Evolutionary conservation across 768 basidiomycete genomes (phyloP).

Genomic region (Scleroderma bovista): DNA sequence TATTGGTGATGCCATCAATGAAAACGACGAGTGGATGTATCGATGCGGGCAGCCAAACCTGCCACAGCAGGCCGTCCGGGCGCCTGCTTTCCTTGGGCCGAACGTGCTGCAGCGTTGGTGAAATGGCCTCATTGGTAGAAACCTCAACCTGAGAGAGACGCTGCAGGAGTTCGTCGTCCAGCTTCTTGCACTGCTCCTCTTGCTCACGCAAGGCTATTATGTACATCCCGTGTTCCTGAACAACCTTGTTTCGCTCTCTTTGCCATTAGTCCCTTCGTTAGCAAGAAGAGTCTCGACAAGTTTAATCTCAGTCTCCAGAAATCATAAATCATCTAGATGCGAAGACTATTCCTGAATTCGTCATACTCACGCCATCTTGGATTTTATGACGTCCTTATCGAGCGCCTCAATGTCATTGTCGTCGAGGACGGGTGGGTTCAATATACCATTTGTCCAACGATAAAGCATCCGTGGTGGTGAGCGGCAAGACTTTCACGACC

Average conservation of each 20-base stretch:
- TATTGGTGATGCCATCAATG: no score
- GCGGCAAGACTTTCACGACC: slow-evolving; percentile 21
- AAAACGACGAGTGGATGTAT: no score
- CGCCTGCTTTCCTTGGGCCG: slow-evolving; percentile 7
- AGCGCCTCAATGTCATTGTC: slow-evolving; percentile 28
- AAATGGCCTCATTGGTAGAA: slow-evolving; percentile 20
- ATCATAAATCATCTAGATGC: slow-evolving; percentile 30
- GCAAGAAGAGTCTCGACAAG: slow-evolving; percentile 23
- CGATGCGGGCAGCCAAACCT: no score
- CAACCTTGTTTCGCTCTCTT: slow-evolving; percentile 20
- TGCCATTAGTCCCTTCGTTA: slow-evolving; percentile 23
- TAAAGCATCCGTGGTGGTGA: slow-evolving; percentile 12
- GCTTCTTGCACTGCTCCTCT: slow-evolving; percentile 26
- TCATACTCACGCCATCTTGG: slow-evolving; percentile 31
- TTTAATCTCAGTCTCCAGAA: slow-evolving; percentile 26
- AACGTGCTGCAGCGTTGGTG: slow-evolving; percentile 16
- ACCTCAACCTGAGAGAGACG: slow-evolving; percentile 20
- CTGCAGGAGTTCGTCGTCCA: slow-evolving; percentile 25
- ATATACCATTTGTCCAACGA: slow-evolving; percentile 29
- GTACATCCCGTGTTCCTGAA: slow-evolving; percentile 27
- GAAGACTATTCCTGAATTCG: slow-evolving; percentile 25
- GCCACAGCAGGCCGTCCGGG: slow-evolving; percentile 2
- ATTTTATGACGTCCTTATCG: slow-evolving; percentile 24
- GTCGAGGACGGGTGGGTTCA: slow-evolving; percentile 24
- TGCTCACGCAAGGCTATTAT: slow-evolving; percentile 30